Evolutionary conservation across 2,329 filamentous ascomycete species (phyloP).

Genomic region (Botryosphaeria agaves): DNA sequence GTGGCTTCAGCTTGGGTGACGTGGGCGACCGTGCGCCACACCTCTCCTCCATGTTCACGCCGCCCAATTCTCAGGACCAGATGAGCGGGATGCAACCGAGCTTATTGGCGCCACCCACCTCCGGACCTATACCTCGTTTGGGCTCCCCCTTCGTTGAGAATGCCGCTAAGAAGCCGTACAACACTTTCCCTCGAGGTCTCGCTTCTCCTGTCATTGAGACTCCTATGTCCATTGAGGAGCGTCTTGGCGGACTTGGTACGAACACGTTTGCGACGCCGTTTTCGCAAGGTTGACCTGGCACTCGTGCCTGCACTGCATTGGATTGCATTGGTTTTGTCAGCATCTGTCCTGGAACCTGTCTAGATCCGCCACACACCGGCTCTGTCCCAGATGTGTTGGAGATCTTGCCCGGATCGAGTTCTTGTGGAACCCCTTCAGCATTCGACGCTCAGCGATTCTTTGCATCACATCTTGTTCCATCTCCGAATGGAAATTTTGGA

Average conservation of each 20-base stretch:
- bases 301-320: no score
- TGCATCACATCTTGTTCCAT: no score
- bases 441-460: no score
- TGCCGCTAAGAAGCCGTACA: conserved; percentile 17
- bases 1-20: conserved; percentile 43
- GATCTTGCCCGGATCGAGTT: no score
- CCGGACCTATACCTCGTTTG: conserved; percentile 24
- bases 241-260: conserved; percentile 11
- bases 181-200: conserved; percentile 27
- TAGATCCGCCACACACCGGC: no score
- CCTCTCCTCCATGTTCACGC: conserved; percentile 37
- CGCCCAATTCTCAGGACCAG: conserved; percentile 14
- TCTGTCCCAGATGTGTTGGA: no score
- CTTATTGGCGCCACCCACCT: conserved; percentile 15
- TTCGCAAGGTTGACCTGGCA: no score
- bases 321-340: no score
- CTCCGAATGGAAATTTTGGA: no score
- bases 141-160: conserved; percentile 29
- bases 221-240: conserved; percentile 20
- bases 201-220: conserved; percentile 19
- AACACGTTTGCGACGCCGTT: no score
- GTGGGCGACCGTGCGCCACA: conserved; percentile 31
- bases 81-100: conserved; percentile 7
- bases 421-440: no score
- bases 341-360: no score